phyloP scores from a whole-genome alignment of 306 rosid genomes.

The Sphenostylis stenocarpa region DNA sequence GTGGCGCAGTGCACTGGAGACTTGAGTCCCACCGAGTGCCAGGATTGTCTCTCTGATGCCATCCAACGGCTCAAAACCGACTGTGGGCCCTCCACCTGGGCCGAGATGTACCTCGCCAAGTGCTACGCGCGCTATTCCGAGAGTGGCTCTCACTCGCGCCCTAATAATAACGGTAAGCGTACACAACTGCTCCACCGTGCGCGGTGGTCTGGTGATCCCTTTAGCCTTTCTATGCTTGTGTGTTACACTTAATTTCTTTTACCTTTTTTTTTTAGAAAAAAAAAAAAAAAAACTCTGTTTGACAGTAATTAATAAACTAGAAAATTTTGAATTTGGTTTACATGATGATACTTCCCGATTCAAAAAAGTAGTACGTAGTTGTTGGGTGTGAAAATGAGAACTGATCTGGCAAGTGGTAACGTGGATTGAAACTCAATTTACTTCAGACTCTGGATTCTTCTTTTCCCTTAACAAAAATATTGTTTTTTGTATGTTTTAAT shows the following conservation, averaged over 20 bases:
- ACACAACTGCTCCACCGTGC: neutral
- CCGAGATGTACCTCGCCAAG: constrained; percentile 72
- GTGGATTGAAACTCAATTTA: constrained; percentile 1
- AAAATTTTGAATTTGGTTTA: constrained; percentile 5
- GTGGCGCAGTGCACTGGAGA: constrained; percentile 91
- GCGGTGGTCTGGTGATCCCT: neutral
- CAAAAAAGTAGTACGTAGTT: constrained; percentile 12
- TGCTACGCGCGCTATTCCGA: constrained; percentile 80
- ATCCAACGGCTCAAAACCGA: constrained; percentile 69
- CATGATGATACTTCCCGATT: constrained; percentile 13
- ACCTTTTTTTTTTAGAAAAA: neutral
- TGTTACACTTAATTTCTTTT: neutral
- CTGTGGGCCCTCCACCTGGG: constrained; percentile 69
- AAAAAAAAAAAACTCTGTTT: no score
- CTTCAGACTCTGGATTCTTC: neutral
- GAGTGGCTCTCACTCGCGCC: constrained; percentile 50
- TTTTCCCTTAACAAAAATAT: neutral
- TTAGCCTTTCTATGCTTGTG: neutral
- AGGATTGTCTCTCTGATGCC: constrained; percentile 78
- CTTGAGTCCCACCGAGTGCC: constrained; percentile 71
- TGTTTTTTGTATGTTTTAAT: no score
- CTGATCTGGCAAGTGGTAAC: neutral
- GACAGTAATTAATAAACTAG: neutral
- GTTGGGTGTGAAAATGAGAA: constrained; percentile 24
- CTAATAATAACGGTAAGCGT: neutral